A percentile compares a stretch with the other conserved stretches of the same genome.
Evolutionary conservation across 306 rosid species (phyloP).

Genomic region (Pyrus pyrifolia): DNA sequence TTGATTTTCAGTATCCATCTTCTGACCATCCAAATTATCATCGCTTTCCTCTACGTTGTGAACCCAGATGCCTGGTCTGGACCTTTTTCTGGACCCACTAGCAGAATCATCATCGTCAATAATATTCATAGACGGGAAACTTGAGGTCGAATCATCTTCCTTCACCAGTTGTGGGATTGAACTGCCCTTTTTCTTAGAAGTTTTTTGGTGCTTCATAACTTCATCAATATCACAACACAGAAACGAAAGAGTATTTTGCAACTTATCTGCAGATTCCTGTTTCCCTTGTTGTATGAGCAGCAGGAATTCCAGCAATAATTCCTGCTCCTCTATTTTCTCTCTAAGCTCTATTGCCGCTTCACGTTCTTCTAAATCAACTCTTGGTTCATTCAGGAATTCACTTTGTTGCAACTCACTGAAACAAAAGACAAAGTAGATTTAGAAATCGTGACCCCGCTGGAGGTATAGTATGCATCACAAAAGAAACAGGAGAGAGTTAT

Average conservation of each 20-base stretch:
- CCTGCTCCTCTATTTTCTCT: constrained; percentile 77
- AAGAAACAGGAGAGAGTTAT: background rate
- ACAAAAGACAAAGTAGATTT: constrained; percentile 25
- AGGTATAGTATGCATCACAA: background rate
- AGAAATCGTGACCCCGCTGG: background rate
- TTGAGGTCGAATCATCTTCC: constrained; percentile 46
- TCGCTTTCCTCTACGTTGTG: constrained; percentile 47
- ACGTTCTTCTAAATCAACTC: constrained; percentile 74
- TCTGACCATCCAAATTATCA: constrained; percentile 48
- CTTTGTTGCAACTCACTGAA: constrained; percentile 81
- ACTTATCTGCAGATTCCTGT: constrained; percentile 66
- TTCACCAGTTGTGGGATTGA: constrained; percentile 34
- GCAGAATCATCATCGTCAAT: constrained; percentile 52
- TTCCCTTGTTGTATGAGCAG: constrained; percentile 70
- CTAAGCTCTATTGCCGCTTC: constrained; percentile 84
- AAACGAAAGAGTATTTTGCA: constrained; percentile 78
- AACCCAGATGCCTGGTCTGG: constrained; percentile 38
- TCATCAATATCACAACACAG: constrained; percentile 76
- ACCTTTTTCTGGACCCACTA: constrained; percentile 72
- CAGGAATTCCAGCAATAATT: constrained; percentile 79
- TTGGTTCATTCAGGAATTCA: constrained; percentile 71
- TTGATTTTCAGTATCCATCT: constrained; percentile 21
- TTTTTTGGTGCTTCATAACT: constrained; percentile 61
- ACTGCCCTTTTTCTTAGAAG: constrained; percentile 46
- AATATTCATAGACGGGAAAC: constrained; percentile 47